Percentiles rank a stretch among this genome's conserved stretches.
These are phyloP conservation scores for Potentilla sterilis DNA, from an alignment of 306 rosid species.

Conservation along the genomic window DNA sequence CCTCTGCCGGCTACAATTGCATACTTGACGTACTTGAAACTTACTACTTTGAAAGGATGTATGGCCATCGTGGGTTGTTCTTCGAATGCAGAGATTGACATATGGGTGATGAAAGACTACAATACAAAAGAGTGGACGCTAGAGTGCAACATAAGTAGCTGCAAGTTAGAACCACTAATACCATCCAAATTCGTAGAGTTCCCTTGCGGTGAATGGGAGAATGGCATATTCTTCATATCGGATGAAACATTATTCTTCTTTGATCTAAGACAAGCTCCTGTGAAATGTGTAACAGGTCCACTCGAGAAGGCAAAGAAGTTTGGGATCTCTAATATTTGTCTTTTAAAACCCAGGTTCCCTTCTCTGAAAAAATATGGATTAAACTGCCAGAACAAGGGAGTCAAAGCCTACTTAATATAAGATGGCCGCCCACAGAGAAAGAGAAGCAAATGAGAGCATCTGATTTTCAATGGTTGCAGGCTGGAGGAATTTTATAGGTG, in stretches of 20 bases:
- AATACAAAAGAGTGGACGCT: background rate
- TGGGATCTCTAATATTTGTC: background rate
- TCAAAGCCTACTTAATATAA: no score
- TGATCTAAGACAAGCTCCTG: background rate
- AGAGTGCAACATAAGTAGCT: background rate
- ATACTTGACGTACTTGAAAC: background rate
- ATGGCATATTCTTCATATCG: background rate
- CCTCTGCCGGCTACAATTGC: background rate
- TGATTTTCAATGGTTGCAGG: no score
- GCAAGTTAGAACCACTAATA: no score
- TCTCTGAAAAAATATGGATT: background rate
- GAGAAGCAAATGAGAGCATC: no score
- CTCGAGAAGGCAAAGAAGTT: background rate
- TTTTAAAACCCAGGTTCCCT: background rate
- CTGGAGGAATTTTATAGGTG: no score
- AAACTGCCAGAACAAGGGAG: background rate
- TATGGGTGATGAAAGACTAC: background rate
- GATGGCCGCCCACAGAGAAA: no score
- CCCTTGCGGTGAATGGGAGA: background rate
- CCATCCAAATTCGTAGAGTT: no score
- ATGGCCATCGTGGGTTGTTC: background rate
- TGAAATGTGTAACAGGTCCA: background rate
- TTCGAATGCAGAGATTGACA: background rate
- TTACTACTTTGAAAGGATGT: background rate
- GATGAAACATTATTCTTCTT: background rate